Evolutionary conservation across 768 basidiomycete species (phyloP).

Genomic region (Lactarius hatsudake): DNA sequence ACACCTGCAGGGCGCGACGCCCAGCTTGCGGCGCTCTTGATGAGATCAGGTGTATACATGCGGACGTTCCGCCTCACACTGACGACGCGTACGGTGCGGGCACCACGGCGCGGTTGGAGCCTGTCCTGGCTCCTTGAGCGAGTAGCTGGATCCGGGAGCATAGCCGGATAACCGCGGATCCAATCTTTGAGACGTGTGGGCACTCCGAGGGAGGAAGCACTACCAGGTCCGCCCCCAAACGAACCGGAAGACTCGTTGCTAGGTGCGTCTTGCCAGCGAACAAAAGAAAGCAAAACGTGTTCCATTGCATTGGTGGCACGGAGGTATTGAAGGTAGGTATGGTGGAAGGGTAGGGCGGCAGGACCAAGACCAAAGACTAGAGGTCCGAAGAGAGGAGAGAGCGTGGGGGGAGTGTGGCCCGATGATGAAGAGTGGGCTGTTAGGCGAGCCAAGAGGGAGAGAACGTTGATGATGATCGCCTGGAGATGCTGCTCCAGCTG

Average conservation of each 20-base stretch:
- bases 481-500: constrained; percentile 52
- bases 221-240: constrained; percentile 43
- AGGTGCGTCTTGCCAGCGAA: constrained; percentile 71
- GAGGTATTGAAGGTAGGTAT: constrained; percentile 68
- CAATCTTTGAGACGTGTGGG: constrained; percentile 88
- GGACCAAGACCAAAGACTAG: constrained; percentile 79
- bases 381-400: constrained; percentile 88
- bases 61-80: constrained; percentile 78
- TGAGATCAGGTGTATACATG: constrained; percentile 84
- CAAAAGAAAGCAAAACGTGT: constrained; percentile 87
- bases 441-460: constrained; percentile 79
- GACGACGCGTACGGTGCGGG: constrained; percentile 72
- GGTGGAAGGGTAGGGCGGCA: constrained; percentile 49
- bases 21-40: constrained; percentile 60
- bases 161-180: constrained; percentile 86
- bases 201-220: constrained; percentile 56
- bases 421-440: constrained; percentile 81
- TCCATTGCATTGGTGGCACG: constrained; percentile 85
- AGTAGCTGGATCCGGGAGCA: constrained; percentile 49
- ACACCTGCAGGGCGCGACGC: constrained; percentile 35
- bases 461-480: constrained; percentile 61
- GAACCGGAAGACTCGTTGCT: constrained; percentile 32
- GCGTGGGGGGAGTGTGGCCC: constrained; percentile 87
- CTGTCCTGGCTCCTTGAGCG: constrained; percentile 50
- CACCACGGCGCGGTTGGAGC: constrained; percentile 70